These are phyloP conservation scores for Ganoderma sinense DNA, from an alignment of 1,284 basidiomycete genomes.

Conservation along the genomic window DNA sequence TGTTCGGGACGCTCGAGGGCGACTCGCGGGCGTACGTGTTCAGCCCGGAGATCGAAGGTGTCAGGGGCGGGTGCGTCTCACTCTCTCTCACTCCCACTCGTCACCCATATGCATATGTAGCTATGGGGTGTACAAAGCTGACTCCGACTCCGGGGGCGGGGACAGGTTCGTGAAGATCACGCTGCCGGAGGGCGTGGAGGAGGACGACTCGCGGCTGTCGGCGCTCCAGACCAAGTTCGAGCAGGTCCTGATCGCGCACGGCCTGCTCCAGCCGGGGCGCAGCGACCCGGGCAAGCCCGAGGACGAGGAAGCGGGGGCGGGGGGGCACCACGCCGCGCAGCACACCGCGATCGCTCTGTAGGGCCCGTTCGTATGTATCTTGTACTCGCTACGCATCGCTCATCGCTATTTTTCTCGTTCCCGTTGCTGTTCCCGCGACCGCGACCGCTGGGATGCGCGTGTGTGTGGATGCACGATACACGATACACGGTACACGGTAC, in stretches of 20 bases:
- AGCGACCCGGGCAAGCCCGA: background rate
- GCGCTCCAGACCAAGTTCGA: slow-evolving; percentile 39
- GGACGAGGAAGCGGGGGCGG: slow-evolving; percentile 2
- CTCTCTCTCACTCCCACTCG: background rate
- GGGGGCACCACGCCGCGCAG: slow-evolving; percentile 3
- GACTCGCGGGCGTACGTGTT: slow-evolving; percentile 39
- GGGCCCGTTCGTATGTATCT: slow-evolving; percentile 13
- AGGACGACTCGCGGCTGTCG: slow-evolving; percentile 29
- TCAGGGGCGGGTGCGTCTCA: slow-evolving; percentile 32
- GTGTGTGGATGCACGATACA: background rate
- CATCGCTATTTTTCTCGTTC: background rate
- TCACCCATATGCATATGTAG: too few species aligned
- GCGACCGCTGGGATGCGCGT: too few species aligned
- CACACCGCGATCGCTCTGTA: slow-evolving; percentile 22
- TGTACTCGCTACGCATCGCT: background rate
- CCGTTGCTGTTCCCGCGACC: too few species aligned
- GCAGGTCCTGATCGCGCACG: slow-evolving; percentile 36
- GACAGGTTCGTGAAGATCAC: slow-evolving; percentile 40
- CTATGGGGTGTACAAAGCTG: too few species aligned
- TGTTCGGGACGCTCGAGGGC: slow-evolving; percentile 39
- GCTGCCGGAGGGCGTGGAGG: slow-evolving; percentile 34
- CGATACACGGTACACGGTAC: too few species aligned
- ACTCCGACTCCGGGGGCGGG: background rate
- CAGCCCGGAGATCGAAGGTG: slow-evolving; percentile 35
- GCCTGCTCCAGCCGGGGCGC: slow-evolving; percentile 34